Evolutionary conservation across 176 grass and related monocot genomes (phyloP).

Genomic region (Carex cristatella): DNA sequence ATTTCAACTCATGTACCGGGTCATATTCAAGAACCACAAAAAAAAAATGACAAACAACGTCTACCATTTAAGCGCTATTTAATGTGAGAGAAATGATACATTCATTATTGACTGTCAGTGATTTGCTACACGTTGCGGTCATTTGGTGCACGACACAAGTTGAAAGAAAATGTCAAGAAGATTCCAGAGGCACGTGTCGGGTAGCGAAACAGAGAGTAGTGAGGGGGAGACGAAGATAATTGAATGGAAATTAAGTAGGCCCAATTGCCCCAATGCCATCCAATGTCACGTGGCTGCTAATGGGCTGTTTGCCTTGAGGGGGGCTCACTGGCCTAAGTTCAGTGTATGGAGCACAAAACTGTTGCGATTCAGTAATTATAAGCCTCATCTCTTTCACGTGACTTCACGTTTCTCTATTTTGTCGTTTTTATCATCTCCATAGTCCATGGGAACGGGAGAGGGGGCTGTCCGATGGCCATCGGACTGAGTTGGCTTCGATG

Average conservation of each 20-base stretch:
- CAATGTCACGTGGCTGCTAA: constrained; percentile 7
- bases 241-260: not conserved
- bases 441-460: not conserved
- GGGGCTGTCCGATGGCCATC: no score
- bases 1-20: not conserved
- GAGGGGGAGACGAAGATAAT: not conserved
- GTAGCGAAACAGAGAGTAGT: not conserved
- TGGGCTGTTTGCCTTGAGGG: not conserved
- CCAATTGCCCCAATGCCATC: not conserved
- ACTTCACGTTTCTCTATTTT: constrained; percentile 1
- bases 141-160: not conserved
- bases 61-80: no score
- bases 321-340: not conserved
- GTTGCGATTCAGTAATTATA: not conserved
- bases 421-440: not conserved
- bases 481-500: no score
- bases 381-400: constrained; percentile 1
- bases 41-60: no score
- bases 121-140: not conserved
- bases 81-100: no score
- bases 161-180: not conserved
- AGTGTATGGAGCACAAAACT: not conserved
- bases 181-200: not conserved
- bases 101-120: not conserved
- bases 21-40: not conserved